A percentile compares a stretch with the other conserved stretches of the same genome.
These are phyloP conservation scores for Nicotiana attenuata DNA, from an alignment of 257 asterid species.

Conservation along the genomic window DNA sequence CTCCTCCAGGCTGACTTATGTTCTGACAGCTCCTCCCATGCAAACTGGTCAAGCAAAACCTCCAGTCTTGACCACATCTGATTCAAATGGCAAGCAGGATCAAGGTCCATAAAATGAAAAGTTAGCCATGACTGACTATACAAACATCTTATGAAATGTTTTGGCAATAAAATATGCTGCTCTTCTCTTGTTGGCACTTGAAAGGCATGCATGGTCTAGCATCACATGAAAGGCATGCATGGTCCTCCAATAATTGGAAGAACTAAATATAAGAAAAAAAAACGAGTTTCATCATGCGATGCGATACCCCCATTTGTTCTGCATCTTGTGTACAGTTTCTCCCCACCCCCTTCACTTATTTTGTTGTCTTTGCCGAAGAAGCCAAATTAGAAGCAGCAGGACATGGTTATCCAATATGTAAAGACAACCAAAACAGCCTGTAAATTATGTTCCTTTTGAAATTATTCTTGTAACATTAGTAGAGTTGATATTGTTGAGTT, in stretches of 20 bases:
- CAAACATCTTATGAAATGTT: not conserved
- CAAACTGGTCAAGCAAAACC: constrained; percentile 45
- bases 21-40: constrained; percentile 73
- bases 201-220: not conserved
- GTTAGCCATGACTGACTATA: not conserved
- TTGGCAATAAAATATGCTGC: not conserved
- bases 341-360: not conserved
- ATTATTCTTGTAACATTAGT: not conserved
- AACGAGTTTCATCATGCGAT: not conserved
- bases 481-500: not conserved
- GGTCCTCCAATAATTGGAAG: not conserved
- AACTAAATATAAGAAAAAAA: not conserved
- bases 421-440: not conserved
- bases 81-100: constrained; percentile 46
- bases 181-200: not conserved
- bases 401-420: constrained; percentile 1
- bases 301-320: not conserved
- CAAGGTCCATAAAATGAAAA: constrained; percentile 2
- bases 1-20: constrained; percentile 67
- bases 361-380: not conserved
- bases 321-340: constrained; percentile 3
- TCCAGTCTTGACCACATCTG: constrained; percentile 32
- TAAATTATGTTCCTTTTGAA: not conserved
- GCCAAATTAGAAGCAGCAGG: not conserved
- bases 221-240: not conserved